Evolutionary conservation across 306 rosid genomes (phyloP).

Genomic region (Myrica gale): DNA sequence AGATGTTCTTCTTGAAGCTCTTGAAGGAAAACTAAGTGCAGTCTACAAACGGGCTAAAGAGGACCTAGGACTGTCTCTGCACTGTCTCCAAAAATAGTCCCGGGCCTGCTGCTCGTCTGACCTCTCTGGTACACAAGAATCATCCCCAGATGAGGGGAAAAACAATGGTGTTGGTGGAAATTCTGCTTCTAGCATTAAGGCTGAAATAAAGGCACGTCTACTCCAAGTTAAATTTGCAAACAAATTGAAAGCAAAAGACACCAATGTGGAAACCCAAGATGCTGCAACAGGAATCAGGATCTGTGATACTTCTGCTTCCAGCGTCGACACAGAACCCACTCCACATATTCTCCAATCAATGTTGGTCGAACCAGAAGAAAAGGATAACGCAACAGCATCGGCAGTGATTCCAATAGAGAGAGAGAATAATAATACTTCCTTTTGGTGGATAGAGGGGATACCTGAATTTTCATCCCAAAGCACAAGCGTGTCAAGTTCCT

Average conservation of each 20-base stretch:
- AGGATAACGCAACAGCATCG: conserved; percentile 25
- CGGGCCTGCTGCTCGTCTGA: conserved; percentile 10
- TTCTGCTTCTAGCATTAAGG: conserved; percentile 24
- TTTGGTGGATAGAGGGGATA: conserved; percentile 17
- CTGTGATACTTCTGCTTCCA: neutral
- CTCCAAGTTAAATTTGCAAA: conserved; percentile 27
- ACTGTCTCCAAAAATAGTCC: conserved; percentile 31
- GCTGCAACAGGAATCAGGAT: neutral
- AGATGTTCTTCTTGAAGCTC: conserved; percentile 67
- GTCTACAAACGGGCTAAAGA: conserved; percentile 70
- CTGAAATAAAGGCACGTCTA: conserved; percentile 37
- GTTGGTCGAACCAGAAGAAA: conserved; percentile 7
- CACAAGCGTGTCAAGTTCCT: conserved; percentile 38
- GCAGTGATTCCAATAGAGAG: conserved; percentile 2
- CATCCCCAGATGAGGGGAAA: conserved; percentile 14
- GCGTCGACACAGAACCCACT: conserved; percentile 20
- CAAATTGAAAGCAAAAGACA: conserved; percentile 22
- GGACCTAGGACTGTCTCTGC: conserved; percentile 56
- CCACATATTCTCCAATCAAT: conserved; percentile 7
- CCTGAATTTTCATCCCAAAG: conserved; percentile 45
- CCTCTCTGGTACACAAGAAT: neutral
- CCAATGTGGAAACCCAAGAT: conserved; percentile 17
- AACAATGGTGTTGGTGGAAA: neutral
- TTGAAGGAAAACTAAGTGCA: conserved; percentile 67
- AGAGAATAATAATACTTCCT: conserved; percentile 10